Base-by-base conservation (phyloP, 371 early-diverging fungal species). In the Circinella minor region DNA sequence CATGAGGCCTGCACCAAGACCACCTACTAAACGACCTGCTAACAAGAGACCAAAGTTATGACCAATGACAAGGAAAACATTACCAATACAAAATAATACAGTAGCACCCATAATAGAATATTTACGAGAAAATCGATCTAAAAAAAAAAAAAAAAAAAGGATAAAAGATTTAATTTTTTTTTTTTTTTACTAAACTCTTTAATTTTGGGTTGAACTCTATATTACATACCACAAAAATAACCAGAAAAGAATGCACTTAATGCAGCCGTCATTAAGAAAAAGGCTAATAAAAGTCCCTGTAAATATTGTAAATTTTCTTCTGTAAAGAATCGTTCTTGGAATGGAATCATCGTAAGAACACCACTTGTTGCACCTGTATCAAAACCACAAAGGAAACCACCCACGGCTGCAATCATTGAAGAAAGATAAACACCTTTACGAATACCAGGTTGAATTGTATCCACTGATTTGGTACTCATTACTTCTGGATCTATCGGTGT, bases 31-130 rank as follows among this genome's bases (percentile, higher is more conserved):
- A 57, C 82, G 79, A 14, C 85, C 82, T 1, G 78, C 75, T 62
- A 80, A 64, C 27, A 81, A 61, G 14, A 80, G 39, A 7, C 78
- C 85, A 82, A 79, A 79, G 43, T 75, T 78, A 36, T 66, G 46
- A 7, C 85, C 85, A 61, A 82, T 82, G 36, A 75, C 77, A 68
- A 82, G 75, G 38, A 84, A 78, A n/a, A 82, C 64, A n/a, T 78
- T 77, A 20, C 85, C 85, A 17, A 84, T 64, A 17, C 76, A 75
- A 67, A 81, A 84, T 3, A 77, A 55, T 34, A 57, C 57, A 9
- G 85, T 69, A 20, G 81, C 81, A 18, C 72, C 66, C n/a, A 82
- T 59, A 38, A 84, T 82, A 14, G 77, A 65, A 37, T 76, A 74
- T 51, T 81, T 82, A 55, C 85, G 82, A 51, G 82, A 76, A 36